Base-by-base conservation (phyloP, 495 filamentous ascomycete genomes). In the Podospora bellae-mahoneyi region DNA sequence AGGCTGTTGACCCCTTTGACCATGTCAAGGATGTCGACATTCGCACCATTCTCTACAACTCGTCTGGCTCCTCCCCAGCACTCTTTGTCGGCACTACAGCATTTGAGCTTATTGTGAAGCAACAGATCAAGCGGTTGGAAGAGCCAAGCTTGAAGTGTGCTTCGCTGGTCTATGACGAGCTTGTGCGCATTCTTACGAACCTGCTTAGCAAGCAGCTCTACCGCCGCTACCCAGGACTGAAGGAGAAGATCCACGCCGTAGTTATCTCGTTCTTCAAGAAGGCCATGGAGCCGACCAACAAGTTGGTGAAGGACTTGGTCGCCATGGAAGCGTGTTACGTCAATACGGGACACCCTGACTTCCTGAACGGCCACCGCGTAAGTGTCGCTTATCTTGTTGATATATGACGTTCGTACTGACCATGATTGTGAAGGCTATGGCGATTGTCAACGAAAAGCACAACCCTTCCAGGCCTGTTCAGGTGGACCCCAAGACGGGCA, bases 311-410 rank as follows among this genome's bases (percentile, higher is more conserved):
- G 73, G 96, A 99, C 78, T 81, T 99, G 65, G 95, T 99, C 39
- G 78, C 88, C 10, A 98, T 98, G 96, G 96, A 99, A 78, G 75
- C 94, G 16, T 94, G 91, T 80, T 99, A 99, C 75, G 90, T 99
- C 83, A 99, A 99, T 82, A 99, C 96, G 54, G 96, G 92, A 6
- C 96, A 99, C 76, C 96, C 96, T 20, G 96, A 99, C 77, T 99
- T 99, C 80, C 83, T 99, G 57, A 98, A 97, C 74, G 96, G 96
- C 48, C 93, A 97, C 78, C 87, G 91, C 69, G 88, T 90, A 84
- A 79, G 84, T 81, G 28, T 59, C 55, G 5, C 23, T 48, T 44
- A 23, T 27, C 56, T 26, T 56, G n/a, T 26, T 16, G 18, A 26
- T 65, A 55, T 28, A 13, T 48, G 9, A 48, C 13, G 9, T 69